Base-by-base conservation (phyloP, 2,329 filamentous ascomycete genomes). In the Cercospora brassicicola region DNA sequence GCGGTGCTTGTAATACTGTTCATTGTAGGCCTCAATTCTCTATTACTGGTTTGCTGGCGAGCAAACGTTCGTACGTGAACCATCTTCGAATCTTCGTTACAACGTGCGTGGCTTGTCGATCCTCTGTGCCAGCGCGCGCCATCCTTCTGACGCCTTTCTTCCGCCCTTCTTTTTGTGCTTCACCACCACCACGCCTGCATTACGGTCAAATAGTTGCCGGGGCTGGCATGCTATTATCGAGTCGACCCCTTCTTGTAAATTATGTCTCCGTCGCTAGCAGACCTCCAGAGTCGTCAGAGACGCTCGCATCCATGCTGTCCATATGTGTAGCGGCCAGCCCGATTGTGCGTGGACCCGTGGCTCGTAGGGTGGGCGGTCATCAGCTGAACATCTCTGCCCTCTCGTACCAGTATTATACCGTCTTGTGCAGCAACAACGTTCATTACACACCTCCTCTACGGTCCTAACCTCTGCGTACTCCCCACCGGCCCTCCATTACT, bases 401-500 rank as follows among this genome's bases (percentile, higher is more conserved):
- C 15, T 55, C 6, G 6, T 2, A 9, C 2, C 48, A 7, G 5
- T 55, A 6, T 4, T 0, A 9, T 55, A 15, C 4, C 13, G 13
- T 55, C 48, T 28, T 8, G 4, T 30, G 23, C 20, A 2, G 23
- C 48, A 26, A 11, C 48, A 28, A 30, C 11, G 8, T 26, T 26
- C 2, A 30, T 55, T 51, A 23, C 48, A 55, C 20, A 30, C 48
- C 23, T 28, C 48, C 23, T 30, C 62, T 80, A 93, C 61, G 90
- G 86, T 1, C 91, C 91, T 53, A 93, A 81, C 71, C 91, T 85
- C 78, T 93, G 91, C 26, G 85, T 86, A 60, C 83, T 85, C 18
- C 86, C 88, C 55, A 91, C 82, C 67, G 91, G 86, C 64, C 88
- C 88, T 5, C 71, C 70, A 4, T 72, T 75, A 30, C 76, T 64